Evolutionary conservation across 208 protist species (phyloP), one percentile per base, ranked within the genome.

Genomic region (Endotrypanum monterogeii): DNA sequence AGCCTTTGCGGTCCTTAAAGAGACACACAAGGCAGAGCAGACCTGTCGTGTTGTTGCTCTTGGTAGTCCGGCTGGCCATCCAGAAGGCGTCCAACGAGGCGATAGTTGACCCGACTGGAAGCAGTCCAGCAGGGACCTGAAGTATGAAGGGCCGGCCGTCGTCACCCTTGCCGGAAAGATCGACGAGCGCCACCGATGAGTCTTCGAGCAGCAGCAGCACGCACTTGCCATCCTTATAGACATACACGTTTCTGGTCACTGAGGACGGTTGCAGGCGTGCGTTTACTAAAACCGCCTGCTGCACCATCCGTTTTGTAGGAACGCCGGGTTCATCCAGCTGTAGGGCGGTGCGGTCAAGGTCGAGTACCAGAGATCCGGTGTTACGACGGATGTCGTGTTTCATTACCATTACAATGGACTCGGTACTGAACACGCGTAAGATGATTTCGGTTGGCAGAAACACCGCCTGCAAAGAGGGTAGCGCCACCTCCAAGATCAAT

Each of bases 121-220:
- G 83, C 14, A 95, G 80, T 16, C 80, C 89, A 30, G 51, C 68
- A 4, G 88, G 86, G 30, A 88, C 78, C 61, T 82, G 84, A 44
- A 94, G 58, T 74, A 92, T 91, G 57, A 76, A 60, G 7, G 88
- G 89, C 35, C 73, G 71, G 16, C 81, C 78, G 39, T 82, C 74
- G 35, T 86, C 82, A 56, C 76, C 70, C 76, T 83, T 85, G 46
- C 87, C 83, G 65, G 80, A 86, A n/a, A 96, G 72, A 60, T 90
- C 85, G 1, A 96, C 85, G 32, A 96, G 61, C 46, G 84, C 81
- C 16, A 96, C 82, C 0, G 87, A 90, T 37, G 74, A 80, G 71
- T 96, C 84, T 46, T 88, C 83, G n/a, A 96, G 77, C 58, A 93
- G 81, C 41, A 93, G 68, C 57, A 94, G 46, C 57, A 96, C 68